Evolutionary conservation across 2,329 filamentous ascomycete genomes (phyloP).

Genomic region (Tolypocladium nubicola): DNA sequence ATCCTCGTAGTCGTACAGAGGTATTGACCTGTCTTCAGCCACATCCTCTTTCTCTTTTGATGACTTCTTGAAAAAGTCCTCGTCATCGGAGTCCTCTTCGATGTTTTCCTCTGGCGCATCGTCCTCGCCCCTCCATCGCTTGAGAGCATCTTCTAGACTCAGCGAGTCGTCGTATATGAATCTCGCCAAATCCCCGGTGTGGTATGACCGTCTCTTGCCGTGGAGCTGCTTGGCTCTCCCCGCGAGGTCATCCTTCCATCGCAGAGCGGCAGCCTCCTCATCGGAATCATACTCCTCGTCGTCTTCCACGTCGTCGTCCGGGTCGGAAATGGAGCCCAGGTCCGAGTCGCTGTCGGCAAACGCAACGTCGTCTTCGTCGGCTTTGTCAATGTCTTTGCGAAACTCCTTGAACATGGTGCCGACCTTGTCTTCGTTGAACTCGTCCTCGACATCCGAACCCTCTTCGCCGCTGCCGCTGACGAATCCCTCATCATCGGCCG

Average conservation of each 20-base stretch:
- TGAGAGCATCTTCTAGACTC: slow-evolving; percentile 62
- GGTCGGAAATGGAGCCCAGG: slow-evolving; percentile 69
- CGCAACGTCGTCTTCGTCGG: slow-evolving; percentile 60
- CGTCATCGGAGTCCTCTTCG: slow-evolving; percentile 44
- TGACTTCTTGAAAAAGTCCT: slow-evolving; percentile 56
- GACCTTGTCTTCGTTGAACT: slow-evolving; percentile 48
- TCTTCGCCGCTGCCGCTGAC: slow-evolving; percentile 42
- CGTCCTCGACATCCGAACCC: slow-evolving; percentile 41
- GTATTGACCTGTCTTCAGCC: slow-evolving; percentile 71
- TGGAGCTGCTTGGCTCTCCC: slow-evolving; percentile 66
- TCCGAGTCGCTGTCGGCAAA: slow-evolving; percentile 98
- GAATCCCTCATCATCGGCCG: slow-evolving; percentile 39
- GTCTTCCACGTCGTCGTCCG: slow-evolving; percentile 32
- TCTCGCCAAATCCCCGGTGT: slow-evolving; percentile 71
- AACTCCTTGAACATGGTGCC: slow-evolving; percentile 43
- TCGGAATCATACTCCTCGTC: slow-evolving; percentile 45
- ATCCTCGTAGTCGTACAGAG: slow-evolving; percentile 67
- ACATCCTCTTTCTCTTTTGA: slow-evolving; percentile 57
- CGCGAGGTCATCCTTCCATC: slow-evolving; percentile 83
- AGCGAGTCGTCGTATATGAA: slow-evolving; percentile 82
- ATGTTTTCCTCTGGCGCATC: slow-evolving; percentile 47
- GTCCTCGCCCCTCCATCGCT: slow-evolving; percentile 66
- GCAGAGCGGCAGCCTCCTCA: slow-evolving; percentile 61
- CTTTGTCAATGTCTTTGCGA: slow-evolving; percentile 37
- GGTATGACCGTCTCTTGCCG: slow-evolving; percentile 58